Evolutionary conservation across 352 stramenopile genomes (phyloP), one percentile per base, ranked within the genome.

Genomic region (Pythium aphanidermatum): DNA sequence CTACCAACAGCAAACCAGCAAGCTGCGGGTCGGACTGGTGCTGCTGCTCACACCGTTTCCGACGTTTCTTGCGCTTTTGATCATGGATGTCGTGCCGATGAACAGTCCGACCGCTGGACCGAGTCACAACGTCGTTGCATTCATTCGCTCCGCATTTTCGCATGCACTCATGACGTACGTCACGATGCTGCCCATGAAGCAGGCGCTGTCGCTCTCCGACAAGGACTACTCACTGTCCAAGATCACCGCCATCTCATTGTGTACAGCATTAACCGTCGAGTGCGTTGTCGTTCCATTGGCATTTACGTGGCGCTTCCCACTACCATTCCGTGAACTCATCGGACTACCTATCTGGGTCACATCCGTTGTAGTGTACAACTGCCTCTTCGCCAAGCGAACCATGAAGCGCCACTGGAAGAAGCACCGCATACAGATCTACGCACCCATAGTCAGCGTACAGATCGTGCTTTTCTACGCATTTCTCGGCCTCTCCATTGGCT

Each of bases 401-500:
- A 14, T 41, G 0, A 28, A 20, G 4, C 20, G 21, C 16, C 36
- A 28, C 36, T 23, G 34, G 2, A 51, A 51, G 19, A 38, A 38
- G 28, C 37, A 32, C 12, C 23, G 25, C 4, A 4, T 55, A 3
- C n/a, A 31, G n/a, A 29, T 21, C 17, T 61, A 61, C 23, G 11
- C 51, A 21, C 46, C 53, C 1, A 34, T 61, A 6, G 31, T 34
- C 4, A 11, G 17, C 25, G 37, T 36, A 21, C 39, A 55, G 21
- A 23, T 61, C 25, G 5, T n/a, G 19, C 6, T 61, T 2, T 55
- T 61, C 25, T 61, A 47, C 23, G 9, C 32, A 19, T 47, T 55
- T 13, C 39, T 61, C 9, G 39, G 12, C 1, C 35, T 55, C n/a
- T 35, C 46, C 3, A 26, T 55, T 13, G 52, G 28, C 17, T 61